phyloP scores from a whole-genome alignment of 768 basidiomycete genomes.

The Albatrellus ellisii region DNA sequence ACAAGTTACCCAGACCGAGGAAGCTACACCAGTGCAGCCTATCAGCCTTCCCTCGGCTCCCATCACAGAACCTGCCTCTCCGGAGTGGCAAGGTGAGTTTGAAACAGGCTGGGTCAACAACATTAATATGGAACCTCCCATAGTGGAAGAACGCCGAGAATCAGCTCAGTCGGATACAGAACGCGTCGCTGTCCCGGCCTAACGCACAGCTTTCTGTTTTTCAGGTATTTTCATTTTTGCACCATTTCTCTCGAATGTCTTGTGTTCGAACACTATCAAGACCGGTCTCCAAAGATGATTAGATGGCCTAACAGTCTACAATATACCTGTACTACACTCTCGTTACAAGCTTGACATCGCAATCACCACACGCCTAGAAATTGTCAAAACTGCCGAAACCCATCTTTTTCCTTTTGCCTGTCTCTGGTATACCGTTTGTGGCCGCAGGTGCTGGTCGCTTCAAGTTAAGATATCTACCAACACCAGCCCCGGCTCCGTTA shows the following conservation, averaged over 20 bases:
- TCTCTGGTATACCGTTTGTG: conserved; percentile 20
- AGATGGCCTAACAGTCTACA: too few relatives aligned
- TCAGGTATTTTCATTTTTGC: too few relatives aligned
- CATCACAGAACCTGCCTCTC: conserved; percentile 25
- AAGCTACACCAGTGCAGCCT: conserved; percentile 13
- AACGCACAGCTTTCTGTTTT: too few relatives aligned
- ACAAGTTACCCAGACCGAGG: conserved; percentile 19
- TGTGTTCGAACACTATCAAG: too few relatives aligned
- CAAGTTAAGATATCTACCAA: conserved; percentile 70
- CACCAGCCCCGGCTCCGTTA: conserved; percentile 29
- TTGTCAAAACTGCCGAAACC: conserved; percentile 89
- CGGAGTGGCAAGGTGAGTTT: conserved; percentile 20
- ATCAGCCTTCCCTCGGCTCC: conserved; percentile 45
- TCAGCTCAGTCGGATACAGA: conserved; percentile 7
- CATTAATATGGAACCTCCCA: background rate
- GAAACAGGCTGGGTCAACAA: background rate
- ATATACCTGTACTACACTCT: too few relatives aligned
- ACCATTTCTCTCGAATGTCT: too few relatives aligned
- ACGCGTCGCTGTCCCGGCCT: conserved; percentile 20
- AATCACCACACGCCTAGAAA: conserved; percentile 42
- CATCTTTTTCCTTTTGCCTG: conserved; percentile 63
- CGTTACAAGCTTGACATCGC: too few relatives aligned
- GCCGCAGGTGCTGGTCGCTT: conserved; percentile 14
- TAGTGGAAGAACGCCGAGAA: conserved; percentile 2
- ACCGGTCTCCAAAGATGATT: too few relatives aligned